These are phyloP conservation scores for Physcomitrellopsis africana DNA, from an alignment of 225 moss, liverwort and hornwort species.

Conservation along the genomic window DNA sequence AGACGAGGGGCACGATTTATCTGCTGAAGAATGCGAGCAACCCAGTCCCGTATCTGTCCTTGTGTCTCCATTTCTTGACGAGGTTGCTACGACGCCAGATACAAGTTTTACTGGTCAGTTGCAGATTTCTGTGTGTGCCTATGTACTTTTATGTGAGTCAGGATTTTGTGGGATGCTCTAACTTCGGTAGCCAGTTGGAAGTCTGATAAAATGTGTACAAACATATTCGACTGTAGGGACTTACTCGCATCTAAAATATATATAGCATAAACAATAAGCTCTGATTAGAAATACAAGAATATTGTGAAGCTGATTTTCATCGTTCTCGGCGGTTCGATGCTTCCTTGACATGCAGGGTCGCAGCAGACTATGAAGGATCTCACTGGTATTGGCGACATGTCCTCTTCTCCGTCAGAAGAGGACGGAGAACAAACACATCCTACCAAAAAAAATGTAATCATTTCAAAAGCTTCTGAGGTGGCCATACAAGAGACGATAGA, in stretches of 20 bases:
- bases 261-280: no score
- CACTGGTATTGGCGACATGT: slow-evolving; percentile 12
- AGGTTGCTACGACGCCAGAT: slow-evolving; percentile 72
- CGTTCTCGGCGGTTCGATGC: background rate
- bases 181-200: no score
- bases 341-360: slow-evolving; percentile 24
- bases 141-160: background rate
- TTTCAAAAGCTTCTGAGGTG: slow-evolving; percentile 13
- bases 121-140: background rate
- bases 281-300: no score
- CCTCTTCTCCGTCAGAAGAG: slow-evolving; percentile 7
- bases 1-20: slow-evolving; percentile 25
- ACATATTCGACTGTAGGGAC: no score
- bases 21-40: slow-evolving; percentile 75
- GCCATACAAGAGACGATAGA: slow-evolving; percentile 35
- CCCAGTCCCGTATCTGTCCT: slow-evolving; percentile 75
- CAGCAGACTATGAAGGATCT: slow-evolving; percentile 6
- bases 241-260: no score
- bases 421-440: slow-evolving; percentile 25
- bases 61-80: slow-evolving; percentile 81
- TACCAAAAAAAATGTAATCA: slow-evolving; percentile 8
- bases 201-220: no score
- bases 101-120: slow-evolving; percentile 62
- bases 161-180: background rate
- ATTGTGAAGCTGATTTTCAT: background rate